Percentiles rank a stretch among this genome's conserved stretches.
These are phyloP conservation scores for Polygonum maritimum DNA, from an alignment of 148 eudicot genomes.

Conservation along the genomic window DNA sequence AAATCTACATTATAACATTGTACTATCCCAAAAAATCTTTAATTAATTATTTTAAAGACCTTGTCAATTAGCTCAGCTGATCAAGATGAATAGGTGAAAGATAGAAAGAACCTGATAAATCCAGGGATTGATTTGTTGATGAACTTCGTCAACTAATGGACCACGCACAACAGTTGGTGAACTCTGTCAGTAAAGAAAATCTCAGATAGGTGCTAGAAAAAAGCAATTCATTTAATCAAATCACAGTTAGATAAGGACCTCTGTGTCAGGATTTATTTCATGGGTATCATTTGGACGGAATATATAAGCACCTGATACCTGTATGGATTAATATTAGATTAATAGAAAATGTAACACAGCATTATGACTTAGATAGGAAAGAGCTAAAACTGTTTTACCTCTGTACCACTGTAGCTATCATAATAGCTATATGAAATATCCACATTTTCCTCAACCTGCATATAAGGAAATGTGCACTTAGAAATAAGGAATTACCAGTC, in stretches of 20 bases:
- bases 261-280: constrained; percentile 27
- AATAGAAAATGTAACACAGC: not conserved
- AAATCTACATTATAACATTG: no score
- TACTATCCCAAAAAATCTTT: no score
- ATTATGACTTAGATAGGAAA: not conserved
- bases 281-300: constrained; percentile 68
- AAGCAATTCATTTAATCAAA: not conserved
- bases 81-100: not conserved
- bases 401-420: constrained; percentile 58
- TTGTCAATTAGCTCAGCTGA: not conserved
- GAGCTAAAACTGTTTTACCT: constrained; percentile 22
- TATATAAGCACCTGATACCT: constrained; percentile 80
- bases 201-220: not conserved
- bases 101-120: constrained; percentile 61
- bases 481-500: not conserved
- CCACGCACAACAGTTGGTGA: constrained; percentile 59
- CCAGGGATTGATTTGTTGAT: constrained; percentile 76
- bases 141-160: constrained; percentile 81
- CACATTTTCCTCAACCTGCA: constrained; percentile 43
- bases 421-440: constrained; percentile 55
- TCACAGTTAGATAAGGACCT: constrained; percentile 25
- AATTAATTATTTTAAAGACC: no score
- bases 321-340: constrained; percentile 10
- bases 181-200: constrained; percentile 31
- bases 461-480: not conserved